Conservation (phyloP, 768 basidiomycete species). For the Sporobolomyces roseus region DNA sequence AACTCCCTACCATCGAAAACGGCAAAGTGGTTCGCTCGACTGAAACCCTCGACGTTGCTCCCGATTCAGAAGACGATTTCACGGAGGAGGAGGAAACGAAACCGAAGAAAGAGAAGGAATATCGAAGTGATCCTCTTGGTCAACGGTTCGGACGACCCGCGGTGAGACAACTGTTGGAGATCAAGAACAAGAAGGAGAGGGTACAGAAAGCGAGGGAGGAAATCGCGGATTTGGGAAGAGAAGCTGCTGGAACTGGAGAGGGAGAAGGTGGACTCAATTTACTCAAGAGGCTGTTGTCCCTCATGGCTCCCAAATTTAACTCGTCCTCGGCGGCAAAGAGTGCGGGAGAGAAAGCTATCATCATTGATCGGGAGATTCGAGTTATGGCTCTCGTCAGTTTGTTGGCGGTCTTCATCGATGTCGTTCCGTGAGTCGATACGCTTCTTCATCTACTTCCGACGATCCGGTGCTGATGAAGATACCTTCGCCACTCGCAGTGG, state of each 20-base stretch:
- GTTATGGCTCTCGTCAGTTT: constrained; percentile 85
- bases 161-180: constrained; percentile 66
- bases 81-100: constrained; percentile 22
- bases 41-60: constrained; percentile 10
- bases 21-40: constrained; percentile 50
- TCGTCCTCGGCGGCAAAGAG: constrained; percentile 62
- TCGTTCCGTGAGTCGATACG: constrained; percentile 60
- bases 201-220: constrained; percentile 84
- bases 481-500: constrained; percentile 50
- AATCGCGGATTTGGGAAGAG: constrained; percentile 87
- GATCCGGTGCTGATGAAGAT: not conserved
- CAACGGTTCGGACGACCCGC: constrained; percentile 82
- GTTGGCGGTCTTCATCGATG: constrained; percentile 89
- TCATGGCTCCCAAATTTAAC: constrained; percentile 74
- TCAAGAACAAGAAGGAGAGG: constrained; percentile 62
- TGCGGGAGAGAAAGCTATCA: constrained; percentile 54
- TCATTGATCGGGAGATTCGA: constrained; percentile 76
- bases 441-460: not conserved
- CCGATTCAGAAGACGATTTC: constrained; percentile 23
- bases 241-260: constrained; percentile 80
- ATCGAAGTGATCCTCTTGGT: constrained; percentile 51
- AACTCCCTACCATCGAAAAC: constrained; percentile 47
- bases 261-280: constrained; percentile 94
- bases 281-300: constrained; percentile 79
- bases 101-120: constrained; percentile 23